Conservation (phyloP, 2,329 filamentous ascomycete species). For the Didymellaceae sp. region DNA sequence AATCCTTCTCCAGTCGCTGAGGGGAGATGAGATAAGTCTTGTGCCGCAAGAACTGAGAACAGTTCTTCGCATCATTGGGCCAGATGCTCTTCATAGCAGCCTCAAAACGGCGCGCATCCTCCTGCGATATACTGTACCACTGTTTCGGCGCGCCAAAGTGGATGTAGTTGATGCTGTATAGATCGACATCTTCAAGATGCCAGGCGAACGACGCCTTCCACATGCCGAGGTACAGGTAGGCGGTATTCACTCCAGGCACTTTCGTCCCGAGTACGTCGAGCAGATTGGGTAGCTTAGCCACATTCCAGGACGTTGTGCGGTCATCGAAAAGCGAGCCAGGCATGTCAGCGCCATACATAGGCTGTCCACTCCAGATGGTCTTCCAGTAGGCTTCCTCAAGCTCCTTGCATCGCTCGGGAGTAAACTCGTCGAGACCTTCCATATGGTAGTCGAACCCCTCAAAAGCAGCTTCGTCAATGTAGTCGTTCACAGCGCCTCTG, state of each 20-base stretch:
- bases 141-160: conserved; percentile 99
- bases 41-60: conserved; percentile 93
- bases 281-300: conserved; percentile 91
- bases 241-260: conserved; percentile 96
- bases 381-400: conserved; percentile 97
- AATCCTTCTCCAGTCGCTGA: conserved; percentile 82
- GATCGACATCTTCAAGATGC: conserved; percentile 97
- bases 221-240: conserved; percentile 97
- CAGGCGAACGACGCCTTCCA: conserved; percentile 99
- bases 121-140: conserved; percentile 99
- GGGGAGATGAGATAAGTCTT: conserved; percentile 98
- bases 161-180: conserved; percentile 99
- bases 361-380: conserved; percentile 91
- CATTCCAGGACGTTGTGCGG: conserved; percentile 83
- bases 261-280: conserved; percentile 94
- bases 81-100: conserved; percentile 94
- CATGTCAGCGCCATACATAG: conserved; percentile 95
- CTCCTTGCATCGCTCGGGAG: conserved; percentile 89
- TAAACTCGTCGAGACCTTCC: conserved; percentile 83
- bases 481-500: conserved; percentile 75
- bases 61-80: conserved; percentile 93
- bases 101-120: conserved; percentile 91
- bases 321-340: conserved; percentile 94
- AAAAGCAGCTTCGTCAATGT: conserved; percentile 89
- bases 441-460: conserved; percentile 90